phyloP scores from a whole-genome alignment of 352 stramenopile species.

The Poterioochromonas sp. region DNA sequence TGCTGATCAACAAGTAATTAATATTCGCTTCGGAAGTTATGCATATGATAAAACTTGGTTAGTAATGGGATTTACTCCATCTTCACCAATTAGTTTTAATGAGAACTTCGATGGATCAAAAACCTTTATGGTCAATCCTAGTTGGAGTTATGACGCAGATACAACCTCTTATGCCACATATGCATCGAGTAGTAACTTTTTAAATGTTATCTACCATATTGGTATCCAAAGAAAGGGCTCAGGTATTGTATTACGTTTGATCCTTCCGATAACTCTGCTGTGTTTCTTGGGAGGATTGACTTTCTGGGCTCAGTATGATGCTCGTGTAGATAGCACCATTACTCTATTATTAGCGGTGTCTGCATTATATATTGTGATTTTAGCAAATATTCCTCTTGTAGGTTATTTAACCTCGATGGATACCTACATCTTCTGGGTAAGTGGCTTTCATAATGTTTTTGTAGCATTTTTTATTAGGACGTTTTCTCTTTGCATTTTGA shows the following conservation, averaged over 20 bases:
- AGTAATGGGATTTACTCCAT: no score
- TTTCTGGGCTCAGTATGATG: not conserved
- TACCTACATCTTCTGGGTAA: not conserved
- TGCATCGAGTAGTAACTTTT: not conserved
- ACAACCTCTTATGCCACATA: not conserved
- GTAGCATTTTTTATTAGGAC: no score
- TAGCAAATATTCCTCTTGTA: slow-evolving; percentile 1
- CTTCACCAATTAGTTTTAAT: no score
- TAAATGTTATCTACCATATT: not conserved
- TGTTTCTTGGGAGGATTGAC: not conserved
- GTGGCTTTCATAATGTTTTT: no score
- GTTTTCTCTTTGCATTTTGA: no score
- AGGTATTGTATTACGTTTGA: not conserved
- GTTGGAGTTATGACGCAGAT: not conserved
- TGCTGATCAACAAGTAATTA: not conserved
- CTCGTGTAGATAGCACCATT: not conserved
- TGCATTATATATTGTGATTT: slow-evolving; percentile 21
- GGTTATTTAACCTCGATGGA: slow-evolving; percentile 3
- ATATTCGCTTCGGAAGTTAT: not conserved
- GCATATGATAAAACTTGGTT: no score
- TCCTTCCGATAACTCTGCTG: not conserved
- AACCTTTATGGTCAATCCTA: not conserved
- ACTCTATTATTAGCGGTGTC: not conserved
- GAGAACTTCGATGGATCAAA: not conserved
- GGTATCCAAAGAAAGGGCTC: not conserved